These are phyloP conservation scores for Metschnikowia koreensis DNA, from an alignment of 805 yeast species.

Conservation along the genomic window DNA sequence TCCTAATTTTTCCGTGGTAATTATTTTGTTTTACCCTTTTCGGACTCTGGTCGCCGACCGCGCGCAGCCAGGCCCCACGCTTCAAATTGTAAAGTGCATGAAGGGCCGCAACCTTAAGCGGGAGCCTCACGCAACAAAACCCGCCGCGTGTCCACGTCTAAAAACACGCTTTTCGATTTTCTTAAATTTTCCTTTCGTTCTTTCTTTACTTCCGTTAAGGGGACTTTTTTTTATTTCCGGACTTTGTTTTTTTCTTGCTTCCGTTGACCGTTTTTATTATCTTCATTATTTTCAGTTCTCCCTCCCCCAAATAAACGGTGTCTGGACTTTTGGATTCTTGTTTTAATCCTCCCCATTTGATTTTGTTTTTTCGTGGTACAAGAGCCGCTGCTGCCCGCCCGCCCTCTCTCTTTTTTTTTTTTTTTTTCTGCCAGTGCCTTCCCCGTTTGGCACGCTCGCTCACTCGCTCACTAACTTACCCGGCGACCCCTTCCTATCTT, in stretches of 20 bases:
- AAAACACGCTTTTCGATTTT: neutral
- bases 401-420: neutral
- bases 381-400: neutral
- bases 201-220: neutral
- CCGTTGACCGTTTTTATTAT: no score
- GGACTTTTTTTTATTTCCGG: neutral
- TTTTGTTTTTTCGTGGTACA: neutral
- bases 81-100: neutral
- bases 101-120: neutral
- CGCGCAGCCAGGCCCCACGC: no score
- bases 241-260: neutral
- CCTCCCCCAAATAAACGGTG: no score
- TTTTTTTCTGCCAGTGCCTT: neutral
- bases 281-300: no score
- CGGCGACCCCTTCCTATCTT: neutral
- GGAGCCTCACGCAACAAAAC: neutral
- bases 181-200: neutral
- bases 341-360: no score
- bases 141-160: constrained; percentile 1
- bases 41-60: no score
- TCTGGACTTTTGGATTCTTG: no score
- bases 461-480: no score
- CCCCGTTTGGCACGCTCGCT: neutral
- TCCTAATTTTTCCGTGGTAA: no score
- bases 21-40: no score